phyloP scores from a whole-genome alignment of 495 filamentous ascomycete genomes.

The Hyaloscypha bicolor region DNA sequence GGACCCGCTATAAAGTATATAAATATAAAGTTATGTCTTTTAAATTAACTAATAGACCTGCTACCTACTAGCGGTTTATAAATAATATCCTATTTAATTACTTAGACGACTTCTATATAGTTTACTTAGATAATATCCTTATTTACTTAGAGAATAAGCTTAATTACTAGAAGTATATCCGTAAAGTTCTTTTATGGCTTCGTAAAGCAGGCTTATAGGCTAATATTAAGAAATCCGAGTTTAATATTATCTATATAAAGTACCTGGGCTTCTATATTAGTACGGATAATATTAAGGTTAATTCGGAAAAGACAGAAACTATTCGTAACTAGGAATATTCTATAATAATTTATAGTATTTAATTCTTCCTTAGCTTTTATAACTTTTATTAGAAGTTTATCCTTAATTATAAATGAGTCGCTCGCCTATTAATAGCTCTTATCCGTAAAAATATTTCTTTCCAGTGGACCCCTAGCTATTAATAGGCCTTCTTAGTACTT shows the following conservation, averaged over 20 bases:
- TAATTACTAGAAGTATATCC: conserved; percentile 10
- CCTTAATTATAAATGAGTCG: conserved; percentile 13
- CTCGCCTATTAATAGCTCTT: conserved; percentile 14
- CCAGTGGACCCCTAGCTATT: background rate
- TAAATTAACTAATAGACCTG: conserved; percentile 35
- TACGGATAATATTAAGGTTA: conserved; percentile 28
- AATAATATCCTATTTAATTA: conserved; percentile 32
- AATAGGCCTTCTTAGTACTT: background rate
- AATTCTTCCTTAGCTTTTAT: conserved; percentile 26
- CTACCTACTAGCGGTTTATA: conserved; percentile 36
- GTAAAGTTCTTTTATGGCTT: conserved; percentile 2
- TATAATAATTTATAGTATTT: background rate
- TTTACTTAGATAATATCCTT: conserved; percentile 40
- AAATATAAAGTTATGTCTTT: conserved; percentile 39
- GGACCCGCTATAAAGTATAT: conserved; percentile 29
- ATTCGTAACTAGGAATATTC: conserved; percentile 20
- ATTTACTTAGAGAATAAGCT: conserved; percentile 30
- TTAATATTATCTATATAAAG: conserved; percentile 26
- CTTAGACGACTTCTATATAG: conserved; percentile 31
- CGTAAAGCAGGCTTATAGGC: background rate
- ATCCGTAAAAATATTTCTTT: conserved; percentile 19
- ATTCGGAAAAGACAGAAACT: conserved; percentile 12
- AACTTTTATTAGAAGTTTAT: conserved; percentile 29
- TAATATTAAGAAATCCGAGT: conserved; percentile 35
- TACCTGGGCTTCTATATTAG: conserved; percentile 36